Evolutionary conservation across 2,329 filamentous ascomycete genomes (phyloP).

Genomic region (Ilyonectria destructans): DNA sequence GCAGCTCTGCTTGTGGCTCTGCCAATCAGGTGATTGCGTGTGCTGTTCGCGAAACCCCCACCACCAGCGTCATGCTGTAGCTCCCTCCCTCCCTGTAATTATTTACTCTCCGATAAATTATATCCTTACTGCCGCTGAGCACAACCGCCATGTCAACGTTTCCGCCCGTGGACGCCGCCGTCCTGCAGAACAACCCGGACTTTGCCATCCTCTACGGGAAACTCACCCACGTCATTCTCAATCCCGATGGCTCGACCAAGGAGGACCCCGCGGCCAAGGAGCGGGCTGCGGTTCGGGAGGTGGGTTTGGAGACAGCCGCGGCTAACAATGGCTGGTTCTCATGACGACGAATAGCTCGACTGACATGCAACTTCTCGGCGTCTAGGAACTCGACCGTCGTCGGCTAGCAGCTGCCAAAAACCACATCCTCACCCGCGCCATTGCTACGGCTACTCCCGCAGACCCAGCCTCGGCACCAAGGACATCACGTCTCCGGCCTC

Average conservation of each 20-base stretch:
- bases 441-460: constrained; percentile 62
- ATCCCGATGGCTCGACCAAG: constrained; percentile 72
- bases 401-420: constrained; percentile 66
- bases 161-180: constrained; percentile 70
- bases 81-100: not conserved
- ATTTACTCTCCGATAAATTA: not conserved
- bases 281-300: constrained; percentile 66
- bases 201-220: constrained; percentile 73
- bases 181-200: constrained; percentile 71
- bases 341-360: not conserved
- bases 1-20: not conserved
- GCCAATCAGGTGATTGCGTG: constrained; percentile 57
- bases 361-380: not conserved
- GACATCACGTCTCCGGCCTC: constrained; percentile 45
- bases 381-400: constrained; percentile 65
- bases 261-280: constrained; percentile 66
- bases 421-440: constrained; percentile 67
- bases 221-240: constrained; percentile 69
- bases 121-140: constrained; percentile 22
- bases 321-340: not conserved
- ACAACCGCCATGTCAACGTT: constrained; percentile 62
- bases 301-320: constrained; percentile 49
- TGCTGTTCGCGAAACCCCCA: constrained; percentile 48
- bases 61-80: constrained; percentile 12
- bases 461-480: constrained; percentile 43